Conservation (phyloP, 139 green algal species). For the Volvox reticuliferus region DNA sequence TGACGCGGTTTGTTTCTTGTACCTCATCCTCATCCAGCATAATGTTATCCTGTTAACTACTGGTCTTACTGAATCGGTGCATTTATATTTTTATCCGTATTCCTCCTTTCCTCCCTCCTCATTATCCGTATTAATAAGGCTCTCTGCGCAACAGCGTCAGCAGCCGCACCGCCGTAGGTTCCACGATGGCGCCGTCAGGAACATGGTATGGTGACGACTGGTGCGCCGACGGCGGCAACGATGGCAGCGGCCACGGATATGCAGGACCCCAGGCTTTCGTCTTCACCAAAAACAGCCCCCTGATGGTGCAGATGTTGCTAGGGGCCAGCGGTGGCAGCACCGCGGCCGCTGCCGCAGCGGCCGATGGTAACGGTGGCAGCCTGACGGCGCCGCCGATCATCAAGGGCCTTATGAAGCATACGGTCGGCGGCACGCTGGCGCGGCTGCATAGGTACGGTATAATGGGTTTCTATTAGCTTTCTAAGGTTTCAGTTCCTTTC, state of each 20-base stretch:
- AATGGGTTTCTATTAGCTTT: no score
- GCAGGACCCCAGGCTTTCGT: slow-evolving; percentile 24
- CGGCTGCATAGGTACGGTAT: slow-evolving; percentile 13
- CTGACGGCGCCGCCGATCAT: slow-evolving; percentile 14
- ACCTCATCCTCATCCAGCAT: no score
- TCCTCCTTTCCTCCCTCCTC: no score
- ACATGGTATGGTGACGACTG: neutral
- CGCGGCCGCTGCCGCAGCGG: neutral
- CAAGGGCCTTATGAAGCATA: slow-evolving; percentile 41
- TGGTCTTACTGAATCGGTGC: no score
- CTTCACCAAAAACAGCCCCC: slow-evolving; percentile 33
- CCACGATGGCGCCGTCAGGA: no score
- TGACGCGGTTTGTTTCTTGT: no score
- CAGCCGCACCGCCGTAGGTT: no score
- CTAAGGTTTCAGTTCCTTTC: no score
- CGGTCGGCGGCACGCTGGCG: slow-evolving; percentile 23
- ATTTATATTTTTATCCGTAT: no score
- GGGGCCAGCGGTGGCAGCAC: neutral
- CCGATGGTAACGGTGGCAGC: neutral
- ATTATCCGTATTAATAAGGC: no score
- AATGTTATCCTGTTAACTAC: no score
- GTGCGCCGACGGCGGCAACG: neutral
- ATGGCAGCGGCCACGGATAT: neutral
- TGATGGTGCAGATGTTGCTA: slow-evolving; percentile 33
- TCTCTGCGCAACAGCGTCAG: neutral